A percentile compares a stretch with the other conserved stretches of the same genome.
Evolutionary conservation across 2,329 filamentous ascomycete species (phyloP).

Genomic region (Achaetomium macrosporum): DNA sequence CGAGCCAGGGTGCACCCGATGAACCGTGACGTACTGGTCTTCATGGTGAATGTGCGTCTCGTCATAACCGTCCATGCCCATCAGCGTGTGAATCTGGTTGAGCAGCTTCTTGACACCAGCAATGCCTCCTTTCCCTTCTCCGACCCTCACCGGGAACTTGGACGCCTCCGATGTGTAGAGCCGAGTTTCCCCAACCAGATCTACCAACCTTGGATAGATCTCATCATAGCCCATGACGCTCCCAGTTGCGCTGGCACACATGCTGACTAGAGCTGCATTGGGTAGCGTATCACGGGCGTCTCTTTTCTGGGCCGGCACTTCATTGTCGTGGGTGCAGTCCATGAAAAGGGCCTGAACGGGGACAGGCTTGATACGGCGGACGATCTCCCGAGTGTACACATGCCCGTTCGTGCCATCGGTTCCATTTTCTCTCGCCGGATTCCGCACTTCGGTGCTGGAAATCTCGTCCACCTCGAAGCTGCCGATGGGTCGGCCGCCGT

Average conservation of each 20-base stretch:
- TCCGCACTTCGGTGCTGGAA: slow-evolving; percentile 50
- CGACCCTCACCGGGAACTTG: slow-evolving; percentile 52
- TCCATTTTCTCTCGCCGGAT: slow-evolving; percentile 22
- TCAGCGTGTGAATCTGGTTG: slow-evolving; percentile 89
- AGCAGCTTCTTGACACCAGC: slow-evolving; percentile 86
- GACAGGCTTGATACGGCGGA: slow-evolving; percentile 77
- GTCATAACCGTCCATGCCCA: slow-evolving; percentile 91
- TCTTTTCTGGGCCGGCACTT: slow-evolving; percentile 89
- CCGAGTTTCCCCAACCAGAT: slow-evolving; percentile 84
- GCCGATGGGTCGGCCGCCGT: slow-evolving; percentile 89
- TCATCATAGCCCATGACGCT: slow-evolving; percentile 99
- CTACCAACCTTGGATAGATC: slow-evolving; percentile 87
- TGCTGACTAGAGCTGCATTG: slow-evolving; percentile 87
- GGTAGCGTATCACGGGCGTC: slow-evolving; percentile 91
- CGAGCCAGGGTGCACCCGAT: slow-evolving; percentile 86
- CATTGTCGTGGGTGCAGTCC: slow-evolving; percentile 99
- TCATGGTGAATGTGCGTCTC: slow-evolving; percentile 98
- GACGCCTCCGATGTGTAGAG: slow-evolving; percentile 77
- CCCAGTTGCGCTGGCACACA: slow-evolving; percentile 91
- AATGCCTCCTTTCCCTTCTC: slow-evolving; percentile 74
- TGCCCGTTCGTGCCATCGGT: slow-evolving; percentile 28
- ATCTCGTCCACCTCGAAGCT: slow-evolving; percentile 95
- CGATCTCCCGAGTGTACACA: slow-evolving; percentile 51
- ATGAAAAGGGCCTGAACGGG: slow-evolving; percentile 94
- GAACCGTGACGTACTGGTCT: slow-evolving; percentile 91